Base-by-base conservation (phyloP, 345 rosid species). In the Combretum micranthum region DNA sequence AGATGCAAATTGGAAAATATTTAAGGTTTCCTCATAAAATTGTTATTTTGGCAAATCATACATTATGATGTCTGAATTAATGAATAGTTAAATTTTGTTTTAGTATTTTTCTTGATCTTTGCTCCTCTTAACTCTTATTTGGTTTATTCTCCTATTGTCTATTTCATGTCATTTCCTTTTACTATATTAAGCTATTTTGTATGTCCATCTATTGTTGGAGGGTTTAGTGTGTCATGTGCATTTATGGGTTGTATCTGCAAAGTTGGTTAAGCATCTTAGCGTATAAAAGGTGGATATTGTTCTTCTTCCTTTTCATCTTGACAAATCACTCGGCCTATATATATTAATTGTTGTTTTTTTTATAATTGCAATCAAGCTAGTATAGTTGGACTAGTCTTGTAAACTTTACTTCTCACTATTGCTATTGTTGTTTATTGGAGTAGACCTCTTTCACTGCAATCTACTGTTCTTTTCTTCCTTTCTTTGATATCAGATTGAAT, bases 141-240 rank as follows among this genome's bases (percentile, higher is more conserved):
- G 5, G 39, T 4, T 32, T 32, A 1, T 4, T 32, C 39, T 32
- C 9, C 39, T 32, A 32, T 32, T 4, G 39, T 32, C 39, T 32
- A 32, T 32, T 32, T 11, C 9, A 32, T 3, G 1, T 32, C 39
- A 32, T n/a, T n/a, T n/a, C n/a, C n/a, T n/a, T n/a, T n/a, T n/a
- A n/a, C n/a, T n/a, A n/a, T n/a, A n/a, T n/a, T n/a, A 37, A 13
- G 11, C 18, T 66, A 55, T 69, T 58, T 42, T 47, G 65, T 80
- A 92, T 95, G 89, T 59, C 95, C 97, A 42, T 92, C 96, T 47
- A 63, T 92, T 55, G 78, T 92, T 50, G 98, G 95, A 11, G 93
- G 93, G 10, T 92, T 92, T 61, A 88, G 85, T 69, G 98, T 96
- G 56, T 75, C 86, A 53, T 92, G 98, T 45, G 90, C 98, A 52